Evolutionary conservation across 1,284 basidiomycete species (phyloP), one percentile per base, ranked within the genome.

Genomic region (Chalciporus piperatoides): DNA sequence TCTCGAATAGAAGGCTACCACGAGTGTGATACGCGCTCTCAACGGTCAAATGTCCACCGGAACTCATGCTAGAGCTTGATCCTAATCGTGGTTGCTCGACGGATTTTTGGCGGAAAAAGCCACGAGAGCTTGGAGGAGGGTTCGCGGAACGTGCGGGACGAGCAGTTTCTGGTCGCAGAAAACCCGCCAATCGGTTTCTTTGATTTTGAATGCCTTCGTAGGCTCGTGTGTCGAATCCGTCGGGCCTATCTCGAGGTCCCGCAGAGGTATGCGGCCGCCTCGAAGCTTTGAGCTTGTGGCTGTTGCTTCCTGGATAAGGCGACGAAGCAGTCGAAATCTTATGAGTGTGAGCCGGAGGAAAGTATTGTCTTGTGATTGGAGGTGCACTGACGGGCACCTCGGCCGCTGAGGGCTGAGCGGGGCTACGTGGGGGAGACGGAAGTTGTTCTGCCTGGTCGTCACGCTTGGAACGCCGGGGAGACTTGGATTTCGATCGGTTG

Each of bases 251-350:
- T 51, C 80, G 70, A 25, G 79, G 79, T 12, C 84, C 85, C 8
- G 82, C 81, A 53, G 82, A 84, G 27, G 84, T 86, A 61, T 86
- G 83, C 21, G 84, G 85, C 17, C 61, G 59, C 32, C 58, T 65
- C 27, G 36, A 47, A n/a, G 42, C 54, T 38, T 62, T 68, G 21
- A 58, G 33, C 35, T 55, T 57, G 36, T n/a, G 48, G 8, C 37
- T 44, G 19, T 27, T 52, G 41, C 52, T 54, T 36, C 41, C 53
- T 27, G 67, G 53, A 46, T 59, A 66, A 41, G 68, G 65, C 15
- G 63, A 65, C 8, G 68, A 68, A 41, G 61, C 56, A 15, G 54
- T 68, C n/a, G 67, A 69, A 25, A 68, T 43, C 10, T 66, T 66
- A 45, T 68, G 52, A 30, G 48, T 46, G 51, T 58, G 62, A n/a